Conservation (phyloP, 192 early-diverging fungal genomes). For the Backusella westeae region DNA sequence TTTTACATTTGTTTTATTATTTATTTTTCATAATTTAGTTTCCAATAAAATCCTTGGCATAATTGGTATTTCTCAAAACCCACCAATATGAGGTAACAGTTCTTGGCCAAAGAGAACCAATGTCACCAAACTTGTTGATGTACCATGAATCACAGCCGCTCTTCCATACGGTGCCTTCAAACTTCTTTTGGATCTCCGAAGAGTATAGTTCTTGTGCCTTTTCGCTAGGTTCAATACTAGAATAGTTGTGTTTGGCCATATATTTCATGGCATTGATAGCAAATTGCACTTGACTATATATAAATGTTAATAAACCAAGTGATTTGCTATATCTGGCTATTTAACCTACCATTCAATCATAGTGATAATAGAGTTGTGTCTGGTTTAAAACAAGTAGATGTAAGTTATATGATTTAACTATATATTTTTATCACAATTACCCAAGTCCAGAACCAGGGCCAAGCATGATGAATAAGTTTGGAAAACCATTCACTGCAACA, state of each 20-base stretch:
- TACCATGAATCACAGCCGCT: slow-evolving; percentile 51
- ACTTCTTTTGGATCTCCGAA: slow-evolving; percentile 30
- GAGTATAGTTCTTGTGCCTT: slow-evolving; percentile 37
- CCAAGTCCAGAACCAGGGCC: slow-evolving; percentile 51
- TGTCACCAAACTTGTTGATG: slow-evolving; percentile 38
- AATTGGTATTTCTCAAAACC: neutral
- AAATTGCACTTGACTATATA: slow-evolving; percentile 41
- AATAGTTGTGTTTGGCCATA: slow-evolving; percentile 39
- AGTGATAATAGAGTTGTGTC: slow-evolving; percentile 48
- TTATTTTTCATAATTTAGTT: neutral
- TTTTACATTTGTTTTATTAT: neutral
- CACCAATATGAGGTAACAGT: slow-evolving; percentile 25
- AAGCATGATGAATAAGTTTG: slow-evolving; percentile 50
- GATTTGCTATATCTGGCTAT: neutral
- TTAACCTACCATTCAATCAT: slow-evolving; percentile 45
- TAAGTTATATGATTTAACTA: no score
- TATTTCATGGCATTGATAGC: slow-evolving; percentile 40
- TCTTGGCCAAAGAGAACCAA: slow-evolving; percentile 27
- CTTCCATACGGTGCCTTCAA: slow-evolving; percentile 47
- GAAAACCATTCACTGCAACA: slow-evolving; percentile 37
- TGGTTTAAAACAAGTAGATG: no score
- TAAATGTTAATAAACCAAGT: neutral
- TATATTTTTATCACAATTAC: no score
- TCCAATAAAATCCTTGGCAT: neutral
- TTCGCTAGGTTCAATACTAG: slow-evolving; percentile 31